Evolutionary conservation across 108 stramenopile genomes (phyloP), one percentile per base, ranked within the genome.

Genomic region (Cyclotella cryptica): DNA sequence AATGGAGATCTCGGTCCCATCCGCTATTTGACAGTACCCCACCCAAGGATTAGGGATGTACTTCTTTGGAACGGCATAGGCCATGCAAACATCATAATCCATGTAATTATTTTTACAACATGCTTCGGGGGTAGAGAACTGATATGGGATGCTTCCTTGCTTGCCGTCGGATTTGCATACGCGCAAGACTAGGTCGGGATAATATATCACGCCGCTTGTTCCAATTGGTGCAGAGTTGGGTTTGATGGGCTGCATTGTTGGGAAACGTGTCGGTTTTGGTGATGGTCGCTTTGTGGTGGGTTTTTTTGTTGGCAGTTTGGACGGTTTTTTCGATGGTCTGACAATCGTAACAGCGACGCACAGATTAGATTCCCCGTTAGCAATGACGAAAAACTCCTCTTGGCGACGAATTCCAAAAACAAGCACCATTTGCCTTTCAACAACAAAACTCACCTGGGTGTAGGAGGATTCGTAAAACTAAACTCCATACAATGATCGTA

Each of bases 161-260:
- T 67, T 58, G 19, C 78, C 78, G 35, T 79, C 78, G 27, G 46
- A 72, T 52, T 79, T 79, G 65, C 78, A 79, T 17, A 79, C 64
- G 22, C 63, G 53, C 17, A 65, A 39, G 35, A 41, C 11, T 14
- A 79, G 41, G 61, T 79, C 71, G 0, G 78, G 78, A 28, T 79
- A 79, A 29, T 54, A 79, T 10, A 71, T 53, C 7, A 28, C 27
- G 8, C 58, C 58, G 6, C 58, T 29, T 26, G 18, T 6, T 6
- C 27, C 58, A 29, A 29, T 59, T 8, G 62, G 62, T 43, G 62
- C 41, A 21, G 41, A 64, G 62, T 19, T 41, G 17, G 22, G 10
- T 5, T 27, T 47, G 47, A 51, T 28, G 7, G 47, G 47, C 3
- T 26, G 47, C 26, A 13, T 6, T 11, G 66, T 67, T 51, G 66